These are phyloP conservation scores for Citrus sinensis DNA, from an alignment of 345 rosid species.

Conservation along the genomic window DVS_A1.0 CM039162.1:16708001-16708500, in stretches of 20 bases:
- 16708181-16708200: background rate
- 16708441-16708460: background rate
- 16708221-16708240: background rate
- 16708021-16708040: no score
- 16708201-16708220: background rate
- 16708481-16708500: background rate
- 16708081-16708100: background rate
- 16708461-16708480: background rate
- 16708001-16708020: no score
- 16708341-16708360: background rate
- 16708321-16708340: background rate
- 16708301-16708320: background rate
- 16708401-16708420: background rate
- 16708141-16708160: background rate
- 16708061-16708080: no score
- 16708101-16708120: background rate
- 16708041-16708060: no score
- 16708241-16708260: conserved; percentile 7
- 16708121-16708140: background rate
- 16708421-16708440: background rate
- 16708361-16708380: background rate
- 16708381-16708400: background rate
- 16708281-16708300: background rate
- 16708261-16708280: background rate
- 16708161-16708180: background rate